Evolutionary conservation across 1,139 yeast species (phyloP).

Genomic region (Tardiomyces blankii): DNA sequence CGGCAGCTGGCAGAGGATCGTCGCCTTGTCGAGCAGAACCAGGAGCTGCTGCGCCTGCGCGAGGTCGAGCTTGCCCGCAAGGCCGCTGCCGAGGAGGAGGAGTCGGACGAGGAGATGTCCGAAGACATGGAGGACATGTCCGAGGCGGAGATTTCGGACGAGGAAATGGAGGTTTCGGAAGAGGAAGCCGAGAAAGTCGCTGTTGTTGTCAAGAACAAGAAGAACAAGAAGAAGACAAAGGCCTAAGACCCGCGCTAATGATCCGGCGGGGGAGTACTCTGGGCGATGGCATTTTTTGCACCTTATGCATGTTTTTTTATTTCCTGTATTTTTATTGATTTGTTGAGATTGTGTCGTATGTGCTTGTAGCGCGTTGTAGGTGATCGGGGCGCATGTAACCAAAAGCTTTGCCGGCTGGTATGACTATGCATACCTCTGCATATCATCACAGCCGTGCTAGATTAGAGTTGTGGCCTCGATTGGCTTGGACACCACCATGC

Average conservation of each 20-base stretch:
- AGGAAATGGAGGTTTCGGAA: slow-evolving; percentile 25
- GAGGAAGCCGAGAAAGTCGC: slow-evolving; percentile 48
- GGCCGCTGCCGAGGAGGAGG: slow-evolving; percentile 42
- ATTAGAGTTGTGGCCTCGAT: too few species aligned
- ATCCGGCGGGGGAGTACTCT: too few species aligned
- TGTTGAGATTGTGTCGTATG: too few species aligned
- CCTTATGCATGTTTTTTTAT: too few species aligned
- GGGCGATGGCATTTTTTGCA: too few species aligned
- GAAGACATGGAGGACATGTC: slow-evolving; percentile 38
- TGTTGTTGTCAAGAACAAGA: slow-evolving; percentile 60
- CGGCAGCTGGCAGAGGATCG: slow-evolving; percentile 75
- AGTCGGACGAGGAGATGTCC: slow-evolving; percentile 34
- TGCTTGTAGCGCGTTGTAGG: too few species aligned
- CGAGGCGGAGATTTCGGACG: slow-evolving; percentile 37
- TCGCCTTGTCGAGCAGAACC: slow-evolving; percentile 79
- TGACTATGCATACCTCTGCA: too few species aligned
- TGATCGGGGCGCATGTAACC: too few species aligned
- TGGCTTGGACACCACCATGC: too few species aligned
- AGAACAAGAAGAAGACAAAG: slow-evolving; percentile 19
- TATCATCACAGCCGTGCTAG: too few species aligned
- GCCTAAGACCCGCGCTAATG: not conserved
- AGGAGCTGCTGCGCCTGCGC: slow-evolving; percentile 82
- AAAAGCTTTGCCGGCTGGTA: too few species aligned
- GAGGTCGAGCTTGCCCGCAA: slow-evolving; percentile 83
- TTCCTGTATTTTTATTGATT: too few species aligned